Conservation (phyloP, 768 basidiomycete species). For the Flagelloscypha sp. region DNA sequence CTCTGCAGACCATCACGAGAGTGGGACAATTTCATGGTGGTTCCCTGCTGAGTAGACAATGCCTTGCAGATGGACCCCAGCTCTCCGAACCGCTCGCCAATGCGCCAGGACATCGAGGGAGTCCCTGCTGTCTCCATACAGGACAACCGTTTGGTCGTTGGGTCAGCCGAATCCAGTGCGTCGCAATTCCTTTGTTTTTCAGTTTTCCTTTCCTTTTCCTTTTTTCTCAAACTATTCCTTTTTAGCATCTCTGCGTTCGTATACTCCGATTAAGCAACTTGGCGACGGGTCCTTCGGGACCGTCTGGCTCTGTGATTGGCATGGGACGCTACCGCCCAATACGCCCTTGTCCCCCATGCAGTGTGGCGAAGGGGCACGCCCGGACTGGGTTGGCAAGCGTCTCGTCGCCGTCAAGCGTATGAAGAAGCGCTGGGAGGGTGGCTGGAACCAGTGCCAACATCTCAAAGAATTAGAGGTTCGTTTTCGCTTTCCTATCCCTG, state of each 20-base stretch:
- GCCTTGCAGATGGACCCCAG: conserved; percentile 16
- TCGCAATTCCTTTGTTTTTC: conserved; percentile 16
- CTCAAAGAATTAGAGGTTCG: conserved; percentile 92
- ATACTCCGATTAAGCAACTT: conserved; percentile 92
- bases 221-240: conserved; percentile 3
- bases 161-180: conserved; percentile 63
- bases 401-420: conserved; percentile 97
- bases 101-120: conserved; percentile 57
- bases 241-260: conserved; percentile 76
- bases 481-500: conserved; percentile 12
- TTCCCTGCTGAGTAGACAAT: no score
- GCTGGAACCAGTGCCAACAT: conserved; percentile 95
- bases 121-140: conserved; percentile 72
- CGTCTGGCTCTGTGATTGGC: conserved; percentile 99
- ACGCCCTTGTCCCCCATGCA: conserved; percentile 92
- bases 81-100: conserved; percentile 26
- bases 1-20: no score
- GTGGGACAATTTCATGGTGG: no score
- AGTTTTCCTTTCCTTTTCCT: conserved; percentile 11
- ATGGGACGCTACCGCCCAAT: conserved; percentile 87
- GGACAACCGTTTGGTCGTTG: conserved; percentile 63
- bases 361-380: conserved; percentile 82
- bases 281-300: conserved; percentile 99
- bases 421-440: conserved; percentile 97
- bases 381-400: conserved; percentile 91